Evolutionary conservation across 768 basidiomycete species (phyloP).

Genomic region (Tylopilus intermedius): DNA sequence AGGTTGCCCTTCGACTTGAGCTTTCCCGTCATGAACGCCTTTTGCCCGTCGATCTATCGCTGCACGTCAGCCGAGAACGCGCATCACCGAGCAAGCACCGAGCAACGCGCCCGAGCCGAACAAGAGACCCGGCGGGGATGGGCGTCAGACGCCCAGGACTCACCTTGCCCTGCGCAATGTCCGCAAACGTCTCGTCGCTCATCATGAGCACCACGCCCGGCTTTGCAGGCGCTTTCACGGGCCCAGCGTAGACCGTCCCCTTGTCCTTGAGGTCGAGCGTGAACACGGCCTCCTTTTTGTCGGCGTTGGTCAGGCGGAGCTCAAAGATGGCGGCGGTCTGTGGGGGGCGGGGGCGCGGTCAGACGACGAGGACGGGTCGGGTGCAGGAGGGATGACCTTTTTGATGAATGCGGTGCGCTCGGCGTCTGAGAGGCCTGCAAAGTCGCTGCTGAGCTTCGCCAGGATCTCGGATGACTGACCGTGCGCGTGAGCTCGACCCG

Average conservation of each 20-base stretch:
- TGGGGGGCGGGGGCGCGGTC: not conserved
- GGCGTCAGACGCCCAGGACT: conserved; percentile 1
- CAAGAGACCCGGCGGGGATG: not conserved
- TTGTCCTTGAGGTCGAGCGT: conserved; percentile 91
- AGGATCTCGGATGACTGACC: conserved; percentile 65
- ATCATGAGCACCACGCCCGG: conserved; percentile 80
- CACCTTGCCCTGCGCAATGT: conserved; percentile 72
- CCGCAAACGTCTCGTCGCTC: conserved; percentile 67
- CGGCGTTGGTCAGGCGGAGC: conserved; percentile 68
- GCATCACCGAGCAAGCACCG: too few species aligned
- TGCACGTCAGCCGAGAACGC: too few species aligned
- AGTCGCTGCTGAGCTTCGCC: conserved; percentile 45
- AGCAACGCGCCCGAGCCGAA: not conserved
- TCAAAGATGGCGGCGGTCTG: conserved; percentile 89
- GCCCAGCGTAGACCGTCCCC: conserved; percentile 71
- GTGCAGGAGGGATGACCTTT: conserved; percentile 41
- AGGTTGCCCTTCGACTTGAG: conserved; percentile 90
- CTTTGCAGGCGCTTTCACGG: conserved; percentile 44
- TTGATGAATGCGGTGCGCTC: conserved; percentile 70
- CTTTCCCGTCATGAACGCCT: conserved; percentile 94
- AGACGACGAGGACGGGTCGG: not conserved
- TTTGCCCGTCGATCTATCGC: conserved; percentile 77
- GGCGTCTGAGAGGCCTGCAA: conserved; percentile 49
- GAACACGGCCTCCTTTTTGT: conserved; percentile 72
- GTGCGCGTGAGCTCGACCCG: not conserved